phyloP scores from a whole-genome alignment of 441 rosid genomes.

The Euphorbia schlechtendalii region DNA sequence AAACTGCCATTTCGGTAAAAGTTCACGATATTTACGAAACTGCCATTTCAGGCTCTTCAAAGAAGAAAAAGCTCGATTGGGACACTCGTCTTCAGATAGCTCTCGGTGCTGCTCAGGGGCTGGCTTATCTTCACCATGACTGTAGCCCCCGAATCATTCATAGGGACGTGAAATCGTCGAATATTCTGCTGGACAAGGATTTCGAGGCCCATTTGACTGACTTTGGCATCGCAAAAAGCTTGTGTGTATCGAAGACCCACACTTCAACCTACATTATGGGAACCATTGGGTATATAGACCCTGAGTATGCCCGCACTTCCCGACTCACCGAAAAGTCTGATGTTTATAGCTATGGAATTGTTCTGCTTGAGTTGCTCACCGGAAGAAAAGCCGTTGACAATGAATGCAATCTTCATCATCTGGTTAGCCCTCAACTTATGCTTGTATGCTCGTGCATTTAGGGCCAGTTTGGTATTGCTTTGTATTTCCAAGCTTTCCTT shows the following conservation, averaged over 20 bases:
- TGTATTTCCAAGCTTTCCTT: too few species aligned
- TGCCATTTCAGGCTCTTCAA: constrained; percentile 46
- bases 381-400: constrained; percentile 90
- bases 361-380: constrained; percentile 88
- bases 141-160: constrained; percentile 94
- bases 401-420: constrained; percentile 87
- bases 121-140: constrained; percentile 89
- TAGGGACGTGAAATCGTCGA: constrained; percentile 89
- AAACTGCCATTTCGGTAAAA: background rate
- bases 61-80: constrained; percentile 86
- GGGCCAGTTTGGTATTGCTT: too few species aligned
- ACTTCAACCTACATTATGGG: constrained; percentile 89
- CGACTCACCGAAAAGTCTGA: constrained; percentile 89
- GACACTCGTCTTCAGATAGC: constrained; percentile 78
- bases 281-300: constrained; percentile 93
- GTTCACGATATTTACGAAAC: background rate
- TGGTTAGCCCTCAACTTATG: constrained; percentile 43
- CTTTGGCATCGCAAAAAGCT: constrained; percentile 90
- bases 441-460: background rate
- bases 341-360: constrained; percentile 87
- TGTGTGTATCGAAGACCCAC: constrained; percentile 72
- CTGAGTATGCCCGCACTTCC: constrained; percentile 95
- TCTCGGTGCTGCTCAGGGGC: constrained; percentile 91
- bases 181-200: constrained; percentile 83
- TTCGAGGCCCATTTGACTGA: constrained; percentile 92